A percentile compares a stretch with the other conserved stretches of the same genome.
Conservation (phyloP, 129 eudicot genomes). For the Scalesia atractyloides region DNA sequence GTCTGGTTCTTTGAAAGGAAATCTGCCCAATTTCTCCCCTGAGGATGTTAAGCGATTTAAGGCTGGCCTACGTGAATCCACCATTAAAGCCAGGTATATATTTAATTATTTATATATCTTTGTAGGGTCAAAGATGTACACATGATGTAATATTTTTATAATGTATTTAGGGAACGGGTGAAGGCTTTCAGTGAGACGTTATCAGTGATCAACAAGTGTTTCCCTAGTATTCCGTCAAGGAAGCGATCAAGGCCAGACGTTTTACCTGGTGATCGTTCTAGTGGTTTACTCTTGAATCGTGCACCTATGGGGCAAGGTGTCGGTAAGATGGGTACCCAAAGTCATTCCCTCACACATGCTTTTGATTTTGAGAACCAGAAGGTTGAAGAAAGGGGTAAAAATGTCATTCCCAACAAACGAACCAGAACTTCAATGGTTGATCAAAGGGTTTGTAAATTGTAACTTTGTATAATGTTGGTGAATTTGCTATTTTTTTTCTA, state of each 20-base stretch:
- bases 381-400: constrained; percentile 73
- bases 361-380: constrained; percentile 67
- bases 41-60: constrained; percentile 72
- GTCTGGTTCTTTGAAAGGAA: constrained; percentile 41
- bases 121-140: not conserved
- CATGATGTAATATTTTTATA: constrained; percentile 1
- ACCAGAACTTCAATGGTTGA: constrained; percentile 79
- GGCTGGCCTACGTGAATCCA: constrained; percentile 69
- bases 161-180: constrained; percentile 66
- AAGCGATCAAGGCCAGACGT: constrained; percentile 74
- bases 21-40: constrained; percentile 45
- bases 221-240: constrained; percentile 80
- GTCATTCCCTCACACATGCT: constrained; percentile 43
- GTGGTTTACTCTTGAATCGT: constrained; percentile 53
- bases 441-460: constrained; percentile 47
- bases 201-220: constrained; percentile 70
- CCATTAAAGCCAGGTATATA: constrained; percentile 65
- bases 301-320: constrained; percentile 38
- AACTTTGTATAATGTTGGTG: constrained; percentile 16
- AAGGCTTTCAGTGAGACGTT: constrained; percentile 84
- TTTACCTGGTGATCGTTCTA: constrained; percentile 65
- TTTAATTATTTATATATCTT: not conserved
- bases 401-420: constrained; percentile 70
- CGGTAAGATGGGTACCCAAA: constrained; percentile 49
- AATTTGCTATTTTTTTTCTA: not conserved